Evolutionary conservation across 2,329 filamentous ascomycete genomes (phyloP).

Genomic region (Ophiocordyceps sinensis): DNA sequence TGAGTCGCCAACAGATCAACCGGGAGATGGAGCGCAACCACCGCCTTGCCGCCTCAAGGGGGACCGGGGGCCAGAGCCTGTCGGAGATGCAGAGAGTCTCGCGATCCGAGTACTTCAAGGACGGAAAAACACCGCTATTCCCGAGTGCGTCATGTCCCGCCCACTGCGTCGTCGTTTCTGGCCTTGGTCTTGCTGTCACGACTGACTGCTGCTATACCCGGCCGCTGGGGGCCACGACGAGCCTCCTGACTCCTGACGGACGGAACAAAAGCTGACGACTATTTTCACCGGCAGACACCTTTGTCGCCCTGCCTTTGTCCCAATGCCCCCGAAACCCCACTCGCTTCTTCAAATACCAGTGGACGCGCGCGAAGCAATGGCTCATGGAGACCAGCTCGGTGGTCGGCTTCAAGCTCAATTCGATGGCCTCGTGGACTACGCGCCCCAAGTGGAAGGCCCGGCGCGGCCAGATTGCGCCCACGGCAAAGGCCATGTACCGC

Average conservation of each 20-base stretch:
- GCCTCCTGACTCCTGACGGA: too few relatives aligned
- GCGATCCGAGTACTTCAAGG: slow-evolving; percentile 12
- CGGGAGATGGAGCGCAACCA: background rate
- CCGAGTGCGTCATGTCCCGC: slow-evolving; percentile 10
- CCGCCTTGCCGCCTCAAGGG: background rate
- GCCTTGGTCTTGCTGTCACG: too few relatives aligned
- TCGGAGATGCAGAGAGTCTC: slow-evolving; percentile 15
- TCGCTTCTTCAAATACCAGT: slow-evolving; percentile 21
- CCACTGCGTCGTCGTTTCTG: too few relatives aligned
- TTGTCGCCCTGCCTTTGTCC: slow-evolving; percentile 27
- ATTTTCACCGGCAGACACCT: slow-evolving; percentile 25
- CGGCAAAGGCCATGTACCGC: slow-evolving; percentile 44
- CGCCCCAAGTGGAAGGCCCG: slow-evolving; percentile 28
- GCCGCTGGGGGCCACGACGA: too few relatives aligned
- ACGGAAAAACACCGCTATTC: slow-evolving; percentile 18
- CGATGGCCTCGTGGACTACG: slow-evolving; percentile 27
- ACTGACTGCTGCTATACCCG: too few relatives aligned
- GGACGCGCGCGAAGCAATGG: slow-evolving; percentile 21
- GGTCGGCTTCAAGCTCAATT: slow-evolving; percentile 25
- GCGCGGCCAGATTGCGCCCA: slow-evolving; percentile 28
- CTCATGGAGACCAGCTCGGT: slow-evolving; percentile 18
- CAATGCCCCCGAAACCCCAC: slow-evolving; percentile 14
- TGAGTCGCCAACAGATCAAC: too few relatives aligned
- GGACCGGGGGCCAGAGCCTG: slow-evolving; percentile 12
- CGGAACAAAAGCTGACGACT: background rate